These are phyloP conservation scores for Geoglossum cookeanum DNA, from an alignment of 2,329 filamentous ascomycete genomes.

Conservation along the genomic window DNA sequence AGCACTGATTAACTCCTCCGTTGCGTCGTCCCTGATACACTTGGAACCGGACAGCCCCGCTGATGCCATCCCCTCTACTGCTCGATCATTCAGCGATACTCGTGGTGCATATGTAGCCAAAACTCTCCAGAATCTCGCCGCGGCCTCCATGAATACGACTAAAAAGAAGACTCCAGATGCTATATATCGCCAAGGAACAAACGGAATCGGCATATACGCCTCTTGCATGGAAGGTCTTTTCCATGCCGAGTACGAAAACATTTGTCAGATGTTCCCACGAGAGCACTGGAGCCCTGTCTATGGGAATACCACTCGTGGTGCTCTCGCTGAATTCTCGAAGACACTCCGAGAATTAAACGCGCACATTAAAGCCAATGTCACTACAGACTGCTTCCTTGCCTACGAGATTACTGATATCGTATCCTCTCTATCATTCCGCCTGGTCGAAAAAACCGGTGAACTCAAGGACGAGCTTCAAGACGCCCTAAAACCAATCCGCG, in stretches of 20 bases:
- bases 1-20: constrained; percentile 58
- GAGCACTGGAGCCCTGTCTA: constrained; percentile 72
- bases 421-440: constrained; percentile 53
- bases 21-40: constrained; percentile 32
- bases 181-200: constrained; percentile 73
- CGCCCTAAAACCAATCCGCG: constrained; percentile 71
- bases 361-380: constrained; percentile 70
- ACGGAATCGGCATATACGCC: constrained; percentile 79
- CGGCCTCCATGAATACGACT: constrained; percentile 65
- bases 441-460: constrained; percentile 71
- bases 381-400: constrained; percentile 82
- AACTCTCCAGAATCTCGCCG: constrained; percentile 68
- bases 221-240: constrained; percentile 77
- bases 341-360: constrained; percentile 77
- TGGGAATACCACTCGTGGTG: constrained; percentile 55
- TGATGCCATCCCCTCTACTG: constrained; percentile 36
- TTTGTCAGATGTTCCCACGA: constrained; percentile 66
- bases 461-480: constrained; percentile 69
- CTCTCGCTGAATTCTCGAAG: constrained; percentile 64
- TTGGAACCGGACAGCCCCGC: constrained; percentile 22
- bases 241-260: constrained; percentile 74
- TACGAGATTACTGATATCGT: constrained; percentile 92
- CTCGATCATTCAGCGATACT: constrained; percentile 69
- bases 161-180: constrained; percentile 60
- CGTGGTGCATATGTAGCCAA: constrained; percentile 70